Evolutionary conservation across 148 eudicot species (phyloP), one percentile per base, ranked within the genome.

Genomic region (Amaranthus hypochondriacus): DNA sequence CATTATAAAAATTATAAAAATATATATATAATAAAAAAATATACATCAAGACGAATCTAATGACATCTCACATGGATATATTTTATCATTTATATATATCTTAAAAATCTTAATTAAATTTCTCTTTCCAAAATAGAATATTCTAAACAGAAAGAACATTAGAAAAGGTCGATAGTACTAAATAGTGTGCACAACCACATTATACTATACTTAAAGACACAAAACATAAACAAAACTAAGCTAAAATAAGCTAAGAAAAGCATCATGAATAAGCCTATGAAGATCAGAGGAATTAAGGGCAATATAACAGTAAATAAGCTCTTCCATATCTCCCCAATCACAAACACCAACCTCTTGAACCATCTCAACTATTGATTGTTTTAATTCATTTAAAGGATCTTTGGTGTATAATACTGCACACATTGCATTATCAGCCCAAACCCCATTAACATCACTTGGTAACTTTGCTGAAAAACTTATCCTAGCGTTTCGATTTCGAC

Each of bases 251-350:
- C 87, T 87, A 70, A 86, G 86, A 62, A 91, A 91, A 62, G 96
- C 96, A 62, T 91, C 83, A 10, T 71, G 53, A 75, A 91, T 84
- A 13, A 83, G 69, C 11, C 69, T 14, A 58, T 87, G 96, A 68
- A 86, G 73, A 49, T 89, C 86, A 1, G 87, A 63, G 3, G 96
- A 76, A 66, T 91, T 91, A 5, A 91, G 87, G n/a, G 79, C 84
- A 64, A 89, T 79, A 72, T 85, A 91, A 68, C 93, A 91, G 68
- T 91, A 89, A 4, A 91, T 69, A 77, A 91, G 77, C 78, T 91
- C 96, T 73, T 91, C 96, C 83, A 91, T 83, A 2, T 87, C 85
- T 2, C 74, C 76, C 96, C 96, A 91, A 49, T 82, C 78, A 10
- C 67, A 49, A 63, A 91, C 83, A 5, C 86, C 87, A 5, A 77